Conservation (phyloP, 805 yeast species). For the Wickerhamiella australiensis region DNA sequence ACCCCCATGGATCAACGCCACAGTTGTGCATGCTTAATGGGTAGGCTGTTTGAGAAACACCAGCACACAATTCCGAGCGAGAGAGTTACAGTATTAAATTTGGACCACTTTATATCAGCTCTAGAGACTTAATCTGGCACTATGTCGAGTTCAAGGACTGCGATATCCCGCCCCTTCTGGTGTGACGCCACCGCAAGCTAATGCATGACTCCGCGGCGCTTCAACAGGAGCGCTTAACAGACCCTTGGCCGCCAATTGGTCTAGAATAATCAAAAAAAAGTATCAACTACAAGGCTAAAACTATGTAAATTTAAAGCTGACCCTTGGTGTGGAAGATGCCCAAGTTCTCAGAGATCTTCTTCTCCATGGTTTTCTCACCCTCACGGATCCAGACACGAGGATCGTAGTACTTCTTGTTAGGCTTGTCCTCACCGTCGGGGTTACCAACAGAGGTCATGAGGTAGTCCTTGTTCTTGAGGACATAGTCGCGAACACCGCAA, state of each 20-base stretch:
- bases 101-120: too few species aligned
- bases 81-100: too few species aligned
- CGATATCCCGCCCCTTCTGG: too few species aligned
- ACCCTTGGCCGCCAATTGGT: too few species aligned
- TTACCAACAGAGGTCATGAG: conserved; percentile 81
- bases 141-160: too few species aligned
- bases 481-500: conserved; percentile 93
- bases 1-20: too few species aligned
- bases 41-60: too few species aligned
- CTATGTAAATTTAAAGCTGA: conserved; percentile 11
- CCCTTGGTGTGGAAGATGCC: conserved; percentile 52
- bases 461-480: conserved; percentile 93
- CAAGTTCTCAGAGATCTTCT: conserved; percentile 75
- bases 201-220: too few species aligned
- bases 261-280: not conserved
- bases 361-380: conserved; percentile 97
- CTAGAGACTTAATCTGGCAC: too few species aligned
- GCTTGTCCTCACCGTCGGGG: conserved; percentile 99
- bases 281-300: not conserved
- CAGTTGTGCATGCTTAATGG: not conserved
- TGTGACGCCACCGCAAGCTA: too few species aligned
- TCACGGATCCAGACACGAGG: conserved; percentile 99
- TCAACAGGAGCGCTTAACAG: too few species aligned
- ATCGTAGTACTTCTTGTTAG: conserved; percentile 99
- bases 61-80: too few species aligned